Percentiles rank a stretch among this genome's conserved stretches.
phyloP scores from a whole-genome alignment of 495 filamentous ascomycete genomes.

The Penicillium argentinense region DNA sequence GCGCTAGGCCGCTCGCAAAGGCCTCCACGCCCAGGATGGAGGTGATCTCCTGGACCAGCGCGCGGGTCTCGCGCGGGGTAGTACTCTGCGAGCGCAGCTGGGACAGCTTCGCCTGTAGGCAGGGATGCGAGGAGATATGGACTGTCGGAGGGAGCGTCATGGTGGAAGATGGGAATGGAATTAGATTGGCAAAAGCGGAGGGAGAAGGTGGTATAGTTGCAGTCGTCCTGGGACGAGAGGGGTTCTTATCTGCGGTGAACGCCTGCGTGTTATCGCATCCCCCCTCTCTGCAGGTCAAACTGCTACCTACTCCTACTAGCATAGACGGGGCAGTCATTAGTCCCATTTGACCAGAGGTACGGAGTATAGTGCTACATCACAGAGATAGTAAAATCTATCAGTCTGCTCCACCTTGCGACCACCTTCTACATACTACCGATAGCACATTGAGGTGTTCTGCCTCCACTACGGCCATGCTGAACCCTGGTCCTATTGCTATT shows the following conservation, averaged over 20 bases:
- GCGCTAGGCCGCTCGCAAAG: slow-evolving; percentile 61
- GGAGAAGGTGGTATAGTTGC: slow-evolving; percentile 8
- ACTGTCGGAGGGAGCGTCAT: slow-evolving; percentile 48
- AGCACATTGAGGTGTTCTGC: too few relatives aligned
- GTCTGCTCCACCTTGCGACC: too few relatives aligned
- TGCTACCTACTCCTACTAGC: neutral
- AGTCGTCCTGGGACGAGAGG: neutral
- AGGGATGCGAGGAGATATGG: slow-evolving; percentile 83
- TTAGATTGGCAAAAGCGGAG: slow-evolving; percentile 7
- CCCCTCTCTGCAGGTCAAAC: neutral
- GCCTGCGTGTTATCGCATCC: too few relatives aligned
- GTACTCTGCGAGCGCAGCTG: slow-evolving; percentile 75
- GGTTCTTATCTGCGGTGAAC: slow-evolving; percentile 19
- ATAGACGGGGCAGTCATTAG: too few relatives aligned
- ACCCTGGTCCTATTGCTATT: too few relatives aligned
- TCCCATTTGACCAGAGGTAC: too few relatives aligned
- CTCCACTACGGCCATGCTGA: too few relatives aligned
- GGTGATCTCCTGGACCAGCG: slow-evolving; percentile 80
- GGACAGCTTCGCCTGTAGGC: slow-evolving; percentile 82
- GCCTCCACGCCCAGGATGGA: slow-evolving; percentile 83
- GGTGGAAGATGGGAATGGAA: slow-evolving; percentile 7
- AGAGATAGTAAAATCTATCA: too few relatives aligned
- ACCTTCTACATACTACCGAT: neutral
- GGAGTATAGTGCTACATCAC: too few relatives aligned
- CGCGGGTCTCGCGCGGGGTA: slow-evolving; percentile 72